These are phyloP conservation scores for Aspergillus steynii DNA, from an alignment of 495 filamentous ascomycete genomes.

Conservation along the genomic window DNA sequence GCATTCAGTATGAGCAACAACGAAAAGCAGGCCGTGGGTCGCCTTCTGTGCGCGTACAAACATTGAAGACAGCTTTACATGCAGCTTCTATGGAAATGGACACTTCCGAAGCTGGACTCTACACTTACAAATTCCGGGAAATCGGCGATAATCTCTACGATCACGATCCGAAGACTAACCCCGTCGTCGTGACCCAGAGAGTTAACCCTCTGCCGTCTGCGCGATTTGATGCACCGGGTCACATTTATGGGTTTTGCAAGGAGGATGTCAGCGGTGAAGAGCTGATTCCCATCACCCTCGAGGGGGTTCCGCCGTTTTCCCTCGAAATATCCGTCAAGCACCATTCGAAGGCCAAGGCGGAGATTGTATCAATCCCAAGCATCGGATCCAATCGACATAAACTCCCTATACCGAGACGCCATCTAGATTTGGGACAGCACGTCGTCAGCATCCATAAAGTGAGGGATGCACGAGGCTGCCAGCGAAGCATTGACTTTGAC, in stretches of 20 bases:
- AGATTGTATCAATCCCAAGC: slow-evolving; percentile 73
- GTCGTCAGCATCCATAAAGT: slow-evolving; percentile 85
- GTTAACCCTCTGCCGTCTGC: slow-evolving; percentile 82
- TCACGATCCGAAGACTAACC: slow-evolving; percentile 60
- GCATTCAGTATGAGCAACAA: slow-evolving; percentile 76
- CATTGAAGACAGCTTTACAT: slow-evolving; percentile 68
- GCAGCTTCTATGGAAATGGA: slow-evolving; percentile 78
- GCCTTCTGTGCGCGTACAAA: slow-evolving; percentile 59
- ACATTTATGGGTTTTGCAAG: slow-evolving; percentile 92
- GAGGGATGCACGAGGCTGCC: slow-evolving; percentile 81
- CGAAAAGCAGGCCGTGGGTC: slow-evolving; percentile 64
- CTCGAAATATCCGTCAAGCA: slow-evolving; percentile 92
- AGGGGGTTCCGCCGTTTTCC: slow-evolving; percentile 83
- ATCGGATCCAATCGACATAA: slow-evolving; percentile 73
- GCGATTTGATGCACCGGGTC: slow-evolving; percentile 80
- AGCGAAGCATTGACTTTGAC: slow-evolving; percentile 65
- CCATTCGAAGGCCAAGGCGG: slow-evolving; percentile 73
- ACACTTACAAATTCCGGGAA: slow-evolving; percentile 82
- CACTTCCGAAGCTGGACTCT: slow-evolving; percentile 73
- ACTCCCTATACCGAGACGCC: slow-evolving; percentile 77
- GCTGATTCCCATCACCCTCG: slow-evolving; percentile 78
- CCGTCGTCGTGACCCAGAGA: slow-evolving; percentile 71
- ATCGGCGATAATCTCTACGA: slow-evolving; percentile 84
- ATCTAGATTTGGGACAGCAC: slow-evolving; percentile 81
- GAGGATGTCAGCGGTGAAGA: slow-evolving; percentile 79